These are phyloP conservation scores for Diplosphaera chodatii DNA, from an alignment of 139 green algal species.

Conservation along the genomic window DNA sequence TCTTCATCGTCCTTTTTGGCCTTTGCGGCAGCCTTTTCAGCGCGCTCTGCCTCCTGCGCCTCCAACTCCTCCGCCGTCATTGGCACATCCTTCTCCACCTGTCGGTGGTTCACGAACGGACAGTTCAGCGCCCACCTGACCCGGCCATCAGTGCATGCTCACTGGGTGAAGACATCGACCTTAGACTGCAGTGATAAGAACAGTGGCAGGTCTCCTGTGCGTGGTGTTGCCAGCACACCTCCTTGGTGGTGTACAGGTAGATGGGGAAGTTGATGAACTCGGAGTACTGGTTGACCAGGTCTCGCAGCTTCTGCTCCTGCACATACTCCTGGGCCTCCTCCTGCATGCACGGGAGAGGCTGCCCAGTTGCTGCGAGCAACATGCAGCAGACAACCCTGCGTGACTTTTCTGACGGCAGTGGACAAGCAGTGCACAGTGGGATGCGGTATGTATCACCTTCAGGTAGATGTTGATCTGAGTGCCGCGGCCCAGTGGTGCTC, in stretches of 20 bases:
- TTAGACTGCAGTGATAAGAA: too few relatives aligned
- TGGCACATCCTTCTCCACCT: conserved; percentile 38
- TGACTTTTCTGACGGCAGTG: too few relatives aligned
- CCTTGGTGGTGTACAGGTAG: conserved; percentile 68
- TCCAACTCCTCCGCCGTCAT: conserved; percentile 48
- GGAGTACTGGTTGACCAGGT: conserved; percentile 99
- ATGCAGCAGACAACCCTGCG: too few relatives aligned
- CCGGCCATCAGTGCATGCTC: too few relatives aligned
- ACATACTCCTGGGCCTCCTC: conserved; percentile 98
- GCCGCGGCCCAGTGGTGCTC: conserved; percentile 83
- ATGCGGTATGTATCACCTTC: conserved; percentile 65
- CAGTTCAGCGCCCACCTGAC: too few relatives aligned
- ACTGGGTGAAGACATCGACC: too few relatives aligned
- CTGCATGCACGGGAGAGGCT: too few relatives aligned
- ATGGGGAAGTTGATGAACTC: conserved; percentile 99
- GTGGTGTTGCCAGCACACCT: too few relatives aligned
- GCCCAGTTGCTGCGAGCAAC: too few relatives aligned
- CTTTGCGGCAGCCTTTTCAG: conserved; percentile 21
- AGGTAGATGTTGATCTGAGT: conserved; percentile 96
- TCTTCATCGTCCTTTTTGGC: conserved; percentile 27
- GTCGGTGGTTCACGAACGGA: too few relatives aligned
- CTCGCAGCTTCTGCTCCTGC: conserved; percentile 79
- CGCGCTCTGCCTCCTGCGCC: conserved; percentile 32
- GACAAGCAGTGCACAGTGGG: too few relatives aligned
- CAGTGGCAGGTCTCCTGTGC: too few relatives aligned